These are phyloP conservation scores for Dendrocalamus sinicus DNA, from an alignment of 176 grass and related monocot species.

Conservation along the genomic window DNA sequence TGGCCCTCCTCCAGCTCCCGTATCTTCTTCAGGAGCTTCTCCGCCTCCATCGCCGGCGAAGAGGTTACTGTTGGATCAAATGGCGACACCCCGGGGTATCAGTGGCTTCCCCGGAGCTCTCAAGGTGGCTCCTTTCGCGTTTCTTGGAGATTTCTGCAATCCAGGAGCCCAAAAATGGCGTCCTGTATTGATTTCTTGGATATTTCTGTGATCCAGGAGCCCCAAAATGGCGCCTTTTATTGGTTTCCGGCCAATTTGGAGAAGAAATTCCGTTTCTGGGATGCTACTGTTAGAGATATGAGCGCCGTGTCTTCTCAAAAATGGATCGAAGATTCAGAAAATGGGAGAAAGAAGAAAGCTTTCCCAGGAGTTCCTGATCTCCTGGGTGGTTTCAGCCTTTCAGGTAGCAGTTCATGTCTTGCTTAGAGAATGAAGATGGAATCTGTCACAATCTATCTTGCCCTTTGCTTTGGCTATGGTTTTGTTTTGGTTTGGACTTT, in stretches of 20 bases:
- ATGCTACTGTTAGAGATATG: neutral
- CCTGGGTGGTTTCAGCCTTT: neutral
- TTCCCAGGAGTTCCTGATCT: neutral
- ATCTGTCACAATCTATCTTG: constrained; percentile 30
- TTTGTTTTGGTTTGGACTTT: neutral
- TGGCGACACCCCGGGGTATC: neutral
- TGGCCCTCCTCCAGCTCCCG: constrained; percentile 71
- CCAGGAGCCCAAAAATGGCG: neutral
- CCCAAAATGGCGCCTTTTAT: constrained; percentile 7
- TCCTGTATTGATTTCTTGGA: neutral
- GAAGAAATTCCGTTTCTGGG: neutral
- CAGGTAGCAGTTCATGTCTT: neutral
- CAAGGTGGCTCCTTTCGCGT: constrained; percentile 18
- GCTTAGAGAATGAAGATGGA: constrained; percentile 10
- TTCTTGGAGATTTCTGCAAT: neutral
- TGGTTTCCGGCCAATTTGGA: neutral
- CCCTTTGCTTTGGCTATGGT: constrained; percentile 31
- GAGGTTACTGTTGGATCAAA: constrained; percentile 29
- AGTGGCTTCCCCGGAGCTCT: neutral
- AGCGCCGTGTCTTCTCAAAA: neutral
- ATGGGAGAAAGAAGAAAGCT: neutral
- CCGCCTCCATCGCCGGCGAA: constrained; percentile 48
- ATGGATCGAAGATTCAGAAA: neutral
- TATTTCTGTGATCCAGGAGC: neutral
- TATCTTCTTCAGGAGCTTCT: constrained; percentile 69